phyloP scores from a whole-genome alignment of 202 grass and related monocot species.

The Carex arenaria region DNA sequence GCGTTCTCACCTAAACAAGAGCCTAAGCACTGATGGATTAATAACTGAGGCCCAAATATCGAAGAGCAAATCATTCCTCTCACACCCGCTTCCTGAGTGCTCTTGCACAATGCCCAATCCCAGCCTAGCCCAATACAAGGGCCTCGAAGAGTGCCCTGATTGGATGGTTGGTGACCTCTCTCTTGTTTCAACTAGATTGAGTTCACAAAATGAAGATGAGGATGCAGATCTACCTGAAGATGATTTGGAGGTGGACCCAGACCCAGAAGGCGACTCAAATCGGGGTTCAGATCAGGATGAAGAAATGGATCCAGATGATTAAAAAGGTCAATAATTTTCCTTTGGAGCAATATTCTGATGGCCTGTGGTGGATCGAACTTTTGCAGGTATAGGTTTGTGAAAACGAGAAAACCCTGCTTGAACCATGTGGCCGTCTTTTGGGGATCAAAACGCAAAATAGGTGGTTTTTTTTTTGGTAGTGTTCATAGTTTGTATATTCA shows the following conservation, averaged over 20 bases:
- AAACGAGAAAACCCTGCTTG: background rate
- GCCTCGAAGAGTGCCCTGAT: constrained; percentile 62
- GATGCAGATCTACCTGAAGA: constrained; percentile 59
- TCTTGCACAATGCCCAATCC: constrained; percentile 51
- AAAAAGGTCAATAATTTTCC: background rate
- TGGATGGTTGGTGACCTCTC: constrained; percentile 45
- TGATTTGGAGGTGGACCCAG: constrained; percentile 37
- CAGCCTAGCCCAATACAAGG: constrained; percentile 25
- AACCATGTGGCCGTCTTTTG: background rate
- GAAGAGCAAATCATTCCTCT: constrained; percentile 69
- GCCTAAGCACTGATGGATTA: constrained; percentile 44
- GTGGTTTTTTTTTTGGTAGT: constrained; percentile 9
- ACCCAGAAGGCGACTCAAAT: constrained; percentile 55
- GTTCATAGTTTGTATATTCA: constrained; percentile 24
- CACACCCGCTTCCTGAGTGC: constrained; percentile 74
- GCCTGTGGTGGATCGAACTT: background rate
- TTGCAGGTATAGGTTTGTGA: background rate
- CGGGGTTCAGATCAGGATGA: constrained; percentile 71
- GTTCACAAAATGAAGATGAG: constrained; percentile 62
- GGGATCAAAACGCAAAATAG: background rate
- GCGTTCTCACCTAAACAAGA: constrained; percentile 78
- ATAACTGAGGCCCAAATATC: constrained; percentile 44
- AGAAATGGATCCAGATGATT: constrained; percentile 98
- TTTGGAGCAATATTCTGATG: background rate
- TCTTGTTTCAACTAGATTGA: constrained; percentile 25